These are phyloP conservation scores for Liquidambar formosana DNA, from an alignment of 164 flowering plant genomes.

Conservation along the genomic window DNA sequence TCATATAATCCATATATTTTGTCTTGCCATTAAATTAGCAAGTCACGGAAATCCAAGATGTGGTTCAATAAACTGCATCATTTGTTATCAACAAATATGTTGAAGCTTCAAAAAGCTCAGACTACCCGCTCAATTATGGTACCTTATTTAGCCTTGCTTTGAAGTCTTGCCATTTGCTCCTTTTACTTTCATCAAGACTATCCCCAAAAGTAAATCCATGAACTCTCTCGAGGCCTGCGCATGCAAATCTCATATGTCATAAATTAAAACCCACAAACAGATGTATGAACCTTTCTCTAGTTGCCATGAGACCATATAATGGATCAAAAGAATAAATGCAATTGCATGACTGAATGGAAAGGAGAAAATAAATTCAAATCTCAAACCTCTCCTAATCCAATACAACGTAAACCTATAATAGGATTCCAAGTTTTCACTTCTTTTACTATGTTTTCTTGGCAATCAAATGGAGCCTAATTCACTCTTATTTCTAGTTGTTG, in stretches of 20 bases:
- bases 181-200: slow-evolving; percentile 67
- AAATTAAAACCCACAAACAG: neutral
- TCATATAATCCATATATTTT: too few species aligned
- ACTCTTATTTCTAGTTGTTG: too few species aligned
- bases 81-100: too few species aligned
- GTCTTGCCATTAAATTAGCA: too few species aligned
- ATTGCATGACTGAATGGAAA: neutral
- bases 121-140: neutral
- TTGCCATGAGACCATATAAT: neutral
- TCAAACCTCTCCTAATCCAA: neutral
- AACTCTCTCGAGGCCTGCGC: slow-evolving; percentile 78
- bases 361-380: neutral
- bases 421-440: too few species aligned
- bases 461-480: too few species aligned
- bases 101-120: too few species aligned
- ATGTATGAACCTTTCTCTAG: neutral
- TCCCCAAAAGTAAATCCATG: slow-evolving; percentile 95
- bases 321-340: neutral
- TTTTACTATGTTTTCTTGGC: too few species aligned
- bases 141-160: slow-evolving; percentile 64
- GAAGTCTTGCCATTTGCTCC: slow-evolving; percentile 77
- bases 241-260: slow-evolving; percentile 11
- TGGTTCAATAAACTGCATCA: too few species aligned
- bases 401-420: neutral
- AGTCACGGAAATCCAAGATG: too few species aligned